Conservation (phyloP, 2,329 filamentous ascomycete genomes). For the Aspergillus neoniger region DNA sequence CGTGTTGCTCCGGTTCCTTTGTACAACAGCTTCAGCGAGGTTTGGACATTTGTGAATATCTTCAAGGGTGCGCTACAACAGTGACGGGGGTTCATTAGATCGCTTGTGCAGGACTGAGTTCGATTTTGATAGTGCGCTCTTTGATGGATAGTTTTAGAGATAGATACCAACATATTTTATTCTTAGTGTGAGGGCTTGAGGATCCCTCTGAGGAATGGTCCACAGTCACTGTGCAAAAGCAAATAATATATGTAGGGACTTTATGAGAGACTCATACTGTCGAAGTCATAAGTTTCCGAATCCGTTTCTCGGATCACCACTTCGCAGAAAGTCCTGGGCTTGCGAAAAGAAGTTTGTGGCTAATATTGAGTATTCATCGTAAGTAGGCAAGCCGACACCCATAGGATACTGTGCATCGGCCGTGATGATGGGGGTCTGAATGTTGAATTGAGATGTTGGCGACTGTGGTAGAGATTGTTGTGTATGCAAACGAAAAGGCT, state of each 20-base stretch:
- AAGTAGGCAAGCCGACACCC: constrained; percentile 28
- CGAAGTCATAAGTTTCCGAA: constrained; percentile 33
- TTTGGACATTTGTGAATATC: constrained; percentile 56
- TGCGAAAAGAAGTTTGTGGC: constrained; percentile 53
- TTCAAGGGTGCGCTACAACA: constrained; percentile 34
- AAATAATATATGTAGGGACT: neutral
- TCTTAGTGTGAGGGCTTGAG: neutral
- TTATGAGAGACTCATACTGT: too few relatives aligned
- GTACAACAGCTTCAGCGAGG: constrained; percentile 78
- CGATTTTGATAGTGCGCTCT: too few relatives aligned
- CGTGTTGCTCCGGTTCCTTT: constrained; percentile 78
- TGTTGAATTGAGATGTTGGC: constrained; percentile 22
- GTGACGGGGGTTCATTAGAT: neutral
- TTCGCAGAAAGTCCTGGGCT: constrained; percentile 45
- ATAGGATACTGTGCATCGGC: constrained; percentile 17
- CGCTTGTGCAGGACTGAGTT: too few relatives aligned
- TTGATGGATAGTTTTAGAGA: neutral
- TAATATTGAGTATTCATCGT: constrained; percentile 50
- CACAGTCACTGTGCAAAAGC: neutral
- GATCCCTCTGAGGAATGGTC: too few relatives aligned
- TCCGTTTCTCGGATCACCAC: constrained; percentile 40
- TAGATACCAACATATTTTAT: neutral
- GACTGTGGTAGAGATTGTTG: constrained; percentile 22
- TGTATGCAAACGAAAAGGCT: constrained; percentile 42
- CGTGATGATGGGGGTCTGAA: constrained; percentile 21